Conservation (phyloP, 129 eudicot genomes). For the Chrysanthemum seticuspe region DNA sequence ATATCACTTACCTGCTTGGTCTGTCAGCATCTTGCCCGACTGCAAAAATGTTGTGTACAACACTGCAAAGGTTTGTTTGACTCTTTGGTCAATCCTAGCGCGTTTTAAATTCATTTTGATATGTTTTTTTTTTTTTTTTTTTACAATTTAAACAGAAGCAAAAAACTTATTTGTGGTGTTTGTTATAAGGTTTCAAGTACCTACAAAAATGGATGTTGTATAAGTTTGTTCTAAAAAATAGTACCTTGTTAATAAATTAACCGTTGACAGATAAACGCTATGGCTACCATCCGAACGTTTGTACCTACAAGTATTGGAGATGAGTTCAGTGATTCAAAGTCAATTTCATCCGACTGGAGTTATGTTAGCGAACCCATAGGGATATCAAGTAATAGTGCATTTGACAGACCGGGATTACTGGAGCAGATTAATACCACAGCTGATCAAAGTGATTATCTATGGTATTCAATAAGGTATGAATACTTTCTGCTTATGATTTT, state of each 20-base stretch:
- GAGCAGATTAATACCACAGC: conserved; percentile 96
- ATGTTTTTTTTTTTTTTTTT: neutral
- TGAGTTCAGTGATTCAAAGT: conserved; percentile 38
- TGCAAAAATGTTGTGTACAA: conserved; percentile 92
- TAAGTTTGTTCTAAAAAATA: conserved; percentile 1
- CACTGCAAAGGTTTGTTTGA: conserved; percentile 76
- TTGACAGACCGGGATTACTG: conserved; percentile 50
- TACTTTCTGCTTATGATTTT: too few relatives aligned
- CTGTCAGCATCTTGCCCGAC: conserved; percentile 99
- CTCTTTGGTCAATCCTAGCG: conserved; percentile 11
- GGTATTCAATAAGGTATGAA: conserved; percentile 86
- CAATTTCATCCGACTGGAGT: conserved; percentile 68
- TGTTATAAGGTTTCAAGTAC: conserved; percentile 1
- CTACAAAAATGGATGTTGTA: neutral
- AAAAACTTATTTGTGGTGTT: neutral
- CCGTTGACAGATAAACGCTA: conserved; percentile 66
- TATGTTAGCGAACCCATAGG: conserved; percentile 83
- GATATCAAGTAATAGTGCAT: conserved; percentile 56
- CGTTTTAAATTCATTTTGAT: neutral
- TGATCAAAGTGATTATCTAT: conserved; percentile 84
- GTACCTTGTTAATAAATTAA: neutral
- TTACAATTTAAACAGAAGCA: neutral
- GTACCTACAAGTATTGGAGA: conserved; percentile 38
- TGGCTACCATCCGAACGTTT: conserved; percentile 53
- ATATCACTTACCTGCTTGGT: conserved; percentile 90